phyloP scores from a whole-genome alignment of 1,139 yeast species.

The Ashbya aceris region DNA sequence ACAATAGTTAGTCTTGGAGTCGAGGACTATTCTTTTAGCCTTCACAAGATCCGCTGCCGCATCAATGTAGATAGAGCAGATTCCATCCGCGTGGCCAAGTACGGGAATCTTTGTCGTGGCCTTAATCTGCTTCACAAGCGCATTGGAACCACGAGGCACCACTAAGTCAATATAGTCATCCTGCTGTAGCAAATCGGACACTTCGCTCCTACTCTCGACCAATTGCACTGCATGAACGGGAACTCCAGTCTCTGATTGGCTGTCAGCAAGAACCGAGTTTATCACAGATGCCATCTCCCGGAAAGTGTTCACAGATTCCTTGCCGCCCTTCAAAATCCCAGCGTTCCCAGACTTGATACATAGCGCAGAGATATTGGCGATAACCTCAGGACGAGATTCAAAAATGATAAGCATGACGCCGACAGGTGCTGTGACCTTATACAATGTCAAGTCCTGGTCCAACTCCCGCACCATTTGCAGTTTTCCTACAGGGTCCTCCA shows the following conservation, averaged over 20 bases:
- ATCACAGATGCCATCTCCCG: constrained; percentile 71
- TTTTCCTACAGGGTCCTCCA: constrained; percentile 87
- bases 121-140: constrained; percentile 77
- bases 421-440: constrained; percentile 82
- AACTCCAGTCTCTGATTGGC: constrained; percentile 46
- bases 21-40: constrained; percentile 68
- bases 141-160: constrained; percentile 94
- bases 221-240: constrained; percentile 79
- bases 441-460: constrained; percentile 78
- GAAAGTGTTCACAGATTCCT: constrained; percentile 81
- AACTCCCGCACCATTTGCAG: constrained; percentile 71
- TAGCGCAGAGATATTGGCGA: constrained; percentile 92
- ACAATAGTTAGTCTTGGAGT: constrained; percentile 91
- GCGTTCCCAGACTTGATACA: constrained; percentile 95
- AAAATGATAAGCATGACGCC: constrained; percentile 90
- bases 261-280: constrained; percentile 42
- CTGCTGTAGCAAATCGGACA: constrained; percentile 71
- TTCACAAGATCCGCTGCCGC: constrained; percentile 63
- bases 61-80: constrained; percentile 81
- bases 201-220: constrained; percentile 83
- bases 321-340: constrained; percentile 95
- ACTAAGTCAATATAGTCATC: constrained; percentile 90
- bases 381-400: constrained; percentile 96
- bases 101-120: constrained; percentile 89
- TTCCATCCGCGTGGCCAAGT: constrained; percentile 97